Base-by-base conservation (phyloP, 1,284 basidiomycete genomes). In the Puccinia sorghi region DNA sequence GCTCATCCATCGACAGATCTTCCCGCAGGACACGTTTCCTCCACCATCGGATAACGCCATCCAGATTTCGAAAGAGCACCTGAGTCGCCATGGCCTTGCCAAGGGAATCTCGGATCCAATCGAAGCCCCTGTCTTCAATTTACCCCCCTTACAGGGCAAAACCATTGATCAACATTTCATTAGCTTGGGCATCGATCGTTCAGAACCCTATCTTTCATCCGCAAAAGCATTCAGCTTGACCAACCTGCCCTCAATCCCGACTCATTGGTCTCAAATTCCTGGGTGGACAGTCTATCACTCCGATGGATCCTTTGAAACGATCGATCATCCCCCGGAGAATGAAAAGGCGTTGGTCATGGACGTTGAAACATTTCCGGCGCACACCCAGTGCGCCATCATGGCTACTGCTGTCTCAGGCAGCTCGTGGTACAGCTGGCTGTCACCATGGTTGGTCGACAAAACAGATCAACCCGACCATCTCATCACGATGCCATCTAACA, bases 381-480 rank as follows among this genome's bases (percentile, higher is more conserved):
- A 93, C 80, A 90, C 92, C 63, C 90, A 89, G 0, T 94, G 90
- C 82, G 89, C 96, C 1, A 88, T 98, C 83, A 92, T 99, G 88
- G 95, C 97, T 0, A 92, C 91, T 78, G 95, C 95, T 1, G 92
- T 89, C 0, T 91, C 93, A 5, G 87, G 88, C 20, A 89, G 90
- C 50, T 91, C 90, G 0, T 99, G 96, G 95, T 99, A 99, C 84
- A 90, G 90, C 5, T 99, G 97, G 96, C 89, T 97, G 79, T 95
- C 92, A 0, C 96, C 96, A 0, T 96, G 94, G 90, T 86, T 99
- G 5, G 88, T 97, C 6, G 89, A 89, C 13, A 88, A 91, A 81
- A 87, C 90, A 2, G 84, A 86, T 1, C 86, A 89, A 64, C 87
- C 88, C 0, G 87, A 89, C 66, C 94, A 95, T 59, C 86, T 96